phyloP scores from a whole-genome alignment of 768 basidiomycete species.

The Phlebiopsis flavidoalba region DNA sequence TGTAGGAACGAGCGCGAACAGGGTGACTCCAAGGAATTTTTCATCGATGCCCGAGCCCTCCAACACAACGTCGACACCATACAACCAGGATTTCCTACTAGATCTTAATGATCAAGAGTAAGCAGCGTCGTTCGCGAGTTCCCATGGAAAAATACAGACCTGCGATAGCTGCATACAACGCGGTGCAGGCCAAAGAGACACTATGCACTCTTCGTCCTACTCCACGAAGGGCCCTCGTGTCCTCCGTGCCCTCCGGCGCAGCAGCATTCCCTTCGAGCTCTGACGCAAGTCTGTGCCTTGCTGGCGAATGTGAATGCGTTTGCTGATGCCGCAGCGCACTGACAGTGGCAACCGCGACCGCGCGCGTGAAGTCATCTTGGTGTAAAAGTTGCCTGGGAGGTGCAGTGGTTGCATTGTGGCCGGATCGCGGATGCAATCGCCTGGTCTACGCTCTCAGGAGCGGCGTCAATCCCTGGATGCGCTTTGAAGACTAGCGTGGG shows the following conservation, averaged over 20 bases:
- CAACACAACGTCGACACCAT: constrained; percentile 92
- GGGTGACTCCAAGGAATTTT: constrained; percentile 93
- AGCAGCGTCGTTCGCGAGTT: not conserved
- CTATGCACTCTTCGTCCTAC: constrained; percentile 83
- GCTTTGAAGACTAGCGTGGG: constrained; percentile 24
- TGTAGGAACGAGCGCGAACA: constrained; percentile 97
- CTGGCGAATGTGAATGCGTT: constrained; percentile 43
- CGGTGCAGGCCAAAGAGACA: constrained; percentile 85
- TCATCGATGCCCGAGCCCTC: constrained; percentile 91
- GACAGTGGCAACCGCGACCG: constrained; percentile 92
- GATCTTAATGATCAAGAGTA: not conserved
- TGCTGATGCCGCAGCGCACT: constrained; percentile 84
- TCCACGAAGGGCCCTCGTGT: constrained; percentile 97
- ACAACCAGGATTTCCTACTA: constrained; percentile 86
- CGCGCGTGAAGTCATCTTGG: constrained; percentile 89
- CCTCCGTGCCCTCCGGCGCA: constrained; percentile 64
- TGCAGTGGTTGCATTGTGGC: constrained; percentile 42
- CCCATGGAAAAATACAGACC: constrained; percentile 45
- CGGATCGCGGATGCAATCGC: constrained; percentile 66
- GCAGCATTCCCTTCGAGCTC: constrained; percentile 28
- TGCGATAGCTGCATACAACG: constrained; percentile 91
- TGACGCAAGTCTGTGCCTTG: constrained; percentile 38
- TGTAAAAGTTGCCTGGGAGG: constrained; percentile 63
- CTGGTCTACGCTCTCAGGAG: constrained; percentile 76
- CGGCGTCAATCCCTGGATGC: constrained; percentile 46